A percentile compares a stretch with the other conserved stretches of the same genome.
Evolutionary conservation across 768 basidiomycete species (phyloP).

Genomic region (Serpula lacrymans): DNA sequence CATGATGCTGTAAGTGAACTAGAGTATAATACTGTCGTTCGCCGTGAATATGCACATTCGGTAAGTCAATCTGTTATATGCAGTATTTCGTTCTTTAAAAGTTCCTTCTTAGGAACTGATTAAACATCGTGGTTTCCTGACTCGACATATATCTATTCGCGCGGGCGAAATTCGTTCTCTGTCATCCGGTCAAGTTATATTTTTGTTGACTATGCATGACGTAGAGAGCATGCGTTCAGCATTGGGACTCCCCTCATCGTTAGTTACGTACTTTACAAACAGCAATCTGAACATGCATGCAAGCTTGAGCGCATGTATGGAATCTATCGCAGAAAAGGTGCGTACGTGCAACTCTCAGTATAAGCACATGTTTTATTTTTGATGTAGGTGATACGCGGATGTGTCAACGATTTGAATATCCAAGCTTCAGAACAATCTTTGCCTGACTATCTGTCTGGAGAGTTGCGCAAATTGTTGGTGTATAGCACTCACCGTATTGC

Average conservation of each 20-base stretch:
- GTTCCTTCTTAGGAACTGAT: conserved; percentile 55
- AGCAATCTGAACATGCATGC: conserved; percentile 73
- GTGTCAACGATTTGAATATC: conserved; percentile 64
- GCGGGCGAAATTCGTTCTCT: conserved; percentile 69
- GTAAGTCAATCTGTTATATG: conserved; percentile 39
- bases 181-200: conserved; percentile 79
- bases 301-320: conserved; percentile 73
- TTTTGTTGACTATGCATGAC: conserved; percentile 82
- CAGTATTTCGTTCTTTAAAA: conserved; percentile 3
- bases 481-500: conserved; percentile 78
- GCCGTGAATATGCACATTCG: conserved; percentile 78
- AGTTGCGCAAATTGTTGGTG: conserved; percentile 74
- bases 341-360: conserved; percentile 3
- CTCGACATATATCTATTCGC: conserved; percentile 62
- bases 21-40: conserved; percentile 88
- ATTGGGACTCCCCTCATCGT: conserved; percentile 72
- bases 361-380: conserved; percentile 1
- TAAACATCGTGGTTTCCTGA: conserved; percentile 63
- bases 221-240: conserved; percentile 85
- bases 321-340: conserved; percentile 83
- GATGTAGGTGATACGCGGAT: conserved; percentile 72
- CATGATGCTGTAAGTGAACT: conserved; percentile 84
- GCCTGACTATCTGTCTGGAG: conserved; percentile 60
- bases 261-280: conserved; percentile 87
- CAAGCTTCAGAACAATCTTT: conserved; percentile 81